Conservation (phyloP, 2,329 filamentous ascomycete species). For the Dendryphion nanum region DNA sequence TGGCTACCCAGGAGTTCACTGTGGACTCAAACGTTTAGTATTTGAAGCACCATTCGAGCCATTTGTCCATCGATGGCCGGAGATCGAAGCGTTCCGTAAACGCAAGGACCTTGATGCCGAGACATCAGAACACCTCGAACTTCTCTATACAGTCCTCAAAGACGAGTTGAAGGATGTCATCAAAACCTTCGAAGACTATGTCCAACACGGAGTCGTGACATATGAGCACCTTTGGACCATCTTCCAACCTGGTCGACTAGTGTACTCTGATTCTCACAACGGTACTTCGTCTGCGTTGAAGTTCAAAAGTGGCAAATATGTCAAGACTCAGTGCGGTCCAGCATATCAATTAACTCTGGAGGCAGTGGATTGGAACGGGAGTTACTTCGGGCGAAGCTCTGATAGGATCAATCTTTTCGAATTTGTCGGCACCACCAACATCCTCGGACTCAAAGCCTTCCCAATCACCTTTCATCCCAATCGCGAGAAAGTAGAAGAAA, state of each 20-base stretch:
- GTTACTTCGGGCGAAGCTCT: conserved; percentile 22
- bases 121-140: conserved; percentile 35
- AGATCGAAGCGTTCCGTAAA: conserved; percentile 19
- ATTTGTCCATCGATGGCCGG: conserved; percentile 64
- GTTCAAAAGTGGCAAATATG: conserved; percentile 17
- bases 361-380: conserved; percentile 34
- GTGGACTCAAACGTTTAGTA: conserved; percentile 57
- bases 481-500: conserved; percentile 59
- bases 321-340: conserved; percentile 20
- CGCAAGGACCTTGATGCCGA: conserved; percentile 15
- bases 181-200: conserved; percentile 37
- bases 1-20: conserved; percentile 60
- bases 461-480: conserved; percentile 78
- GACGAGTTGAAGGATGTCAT: conserved; percentile 41
- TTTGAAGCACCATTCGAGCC: conserved; percentile 62
- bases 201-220: conserved; percentile 34
- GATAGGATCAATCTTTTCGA: conserved; percentile 20
- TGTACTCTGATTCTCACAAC: conserved; percentile 22
- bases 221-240: conserved; percentile 46
- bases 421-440: conserved; percentile 80
- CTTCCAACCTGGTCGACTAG: conserved; percentile 35
- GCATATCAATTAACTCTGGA: conserved; percentile 22
- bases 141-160: conserved; percentile 36
- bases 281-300: conserved; percentile 20
- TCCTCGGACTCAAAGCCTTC: conserved; percentile 72